Base-by-base conservation (phyloP, 208 protist species). In the Trypanosoma lewisi region DNA sequence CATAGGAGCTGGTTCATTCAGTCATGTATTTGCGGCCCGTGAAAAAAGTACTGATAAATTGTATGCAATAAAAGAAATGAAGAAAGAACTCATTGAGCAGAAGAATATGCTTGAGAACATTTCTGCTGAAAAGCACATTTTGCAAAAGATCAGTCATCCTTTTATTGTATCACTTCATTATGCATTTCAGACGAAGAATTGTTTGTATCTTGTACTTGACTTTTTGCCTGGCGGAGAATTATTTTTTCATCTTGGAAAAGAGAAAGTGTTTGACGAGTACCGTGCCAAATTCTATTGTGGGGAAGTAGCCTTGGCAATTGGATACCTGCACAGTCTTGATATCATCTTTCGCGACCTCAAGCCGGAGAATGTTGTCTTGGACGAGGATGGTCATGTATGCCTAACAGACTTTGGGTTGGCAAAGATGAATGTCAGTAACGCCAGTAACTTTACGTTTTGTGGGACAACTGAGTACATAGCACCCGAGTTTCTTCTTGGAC, bases 151-250 rank as follows among this genome's bases (percentile, higher is more conserved):
- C 45, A 81, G 89, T 37, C 94, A 98, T 72, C 95, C 95, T 27
- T 98, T 97, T 64, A 91, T 99, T 52, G 94, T 98, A 1, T 82
- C 73, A 48, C 83, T 98, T n/a, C 88, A 97, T 65, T 98, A 96
- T 70, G 90, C 97, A 14, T 99, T 99, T 68, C 96, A 99, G 72
- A 98, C 91, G 21, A 73, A 84, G 34, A 82, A 85, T 23, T 82
- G 82, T 56, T 67, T 98, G 23, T 98, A 97, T 67, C 67, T 98
- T 52, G 82, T 98, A 6, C 71, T 98, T 16, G 95, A 98, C 61
- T 92, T 94, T 30, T 75, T 98, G 0, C 78, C 85, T 42, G 97
- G 97, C 21, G 97, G 97, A 30, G 87, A 96, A 77, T 75, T 96
- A 50, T 96, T 93, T 61, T 91, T 77, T 59, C 87, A 94, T 74